A percentile compares a stretch with the other conserved stretches of the same genome.
Evolutionary conservation across 2,329 filamentous ascomycete genomes (phyloP).

Genomic region (Tolypocladium sp.): DNA sequence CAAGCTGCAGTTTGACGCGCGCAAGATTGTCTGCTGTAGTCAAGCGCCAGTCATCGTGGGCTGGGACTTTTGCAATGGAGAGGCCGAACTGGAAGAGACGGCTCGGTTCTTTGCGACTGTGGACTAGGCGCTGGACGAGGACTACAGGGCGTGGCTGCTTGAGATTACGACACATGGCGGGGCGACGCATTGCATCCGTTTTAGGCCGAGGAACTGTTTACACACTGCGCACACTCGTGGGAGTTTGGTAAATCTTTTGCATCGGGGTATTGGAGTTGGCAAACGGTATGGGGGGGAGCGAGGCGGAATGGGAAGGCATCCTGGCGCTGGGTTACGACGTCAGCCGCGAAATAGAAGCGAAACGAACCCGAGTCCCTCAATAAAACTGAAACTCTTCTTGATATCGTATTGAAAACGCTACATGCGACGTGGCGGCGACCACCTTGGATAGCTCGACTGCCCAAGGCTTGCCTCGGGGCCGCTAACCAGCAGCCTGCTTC

Average conservation of each 20-base stretch:
- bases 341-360: not conserved
- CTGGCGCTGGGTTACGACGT: not conserved
- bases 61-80: slow-evolving; percentile 93
- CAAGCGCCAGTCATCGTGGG: slow-evolving; percentile 88
- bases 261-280: not conserved
- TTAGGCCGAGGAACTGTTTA: not conserved
- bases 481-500: slow-evolving; percentile 64
- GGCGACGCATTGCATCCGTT: not conserved
- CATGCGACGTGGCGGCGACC: not conserved
- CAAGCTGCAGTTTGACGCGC: slow-evolving; percentile 92
- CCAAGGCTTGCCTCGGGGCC: not conserved
- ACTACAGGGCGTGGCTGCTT: not conserved
- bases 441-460: not conserved
- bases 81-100: slow-evolving; percentile 69
- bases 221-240: not conserved
- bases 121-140: slow-evolving; percentile 17
- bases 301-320: not conserved
- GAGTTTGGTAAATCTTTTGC: not conserved
- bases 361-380: not conserved
- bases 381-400: not conserved
- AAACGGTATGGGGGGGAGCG: not conserved
- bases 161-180: not conserved
- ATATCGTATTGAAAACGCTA: not conserved
- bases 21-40: slow-evolving; percentile 88
- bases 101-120: slow-evolving; percentile 66